These are phyloP conservation scores for Populus hybrid DNA, from an alignment of 441 rosid genomes.

Conservation along the genomic window DNA sequence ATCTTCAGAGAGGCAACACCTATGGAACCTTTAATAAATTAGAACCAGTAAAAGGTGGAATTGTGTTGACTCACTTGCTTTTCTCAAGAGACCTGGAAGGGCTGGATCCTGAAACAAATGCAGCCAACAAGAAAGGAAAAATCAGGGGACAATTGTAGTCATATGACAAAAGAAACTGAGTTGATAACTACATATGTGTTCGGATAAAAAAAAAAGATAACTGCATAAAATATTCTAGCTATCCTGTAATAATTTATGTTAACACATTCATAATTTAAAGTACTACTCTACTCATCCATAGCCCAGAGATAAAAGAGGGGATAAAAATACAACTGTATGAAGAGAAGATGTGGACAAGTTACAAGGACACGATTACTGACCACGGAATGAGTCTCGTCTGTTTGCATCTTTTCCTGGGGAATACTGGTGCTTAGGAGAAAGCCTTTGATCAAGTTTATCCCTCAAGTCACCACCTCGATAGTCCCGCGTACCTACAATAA, in stretches of 20 bases:
- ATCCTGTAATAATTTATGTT: not conserved
- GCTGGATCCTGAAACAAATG: slow-evolving; percentile 59
- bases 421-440: slow-evolving; percentile 56
- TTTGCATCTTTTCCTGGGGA: slow-evolving; percentile 58
- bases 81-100: slow-evolving; percentile 51
- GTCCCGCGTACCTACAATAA: slow-evolving; percentile 55
- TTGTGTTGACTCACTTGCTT: slow-evolving; percentile 39
- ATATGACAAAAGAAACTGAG: slow-evolving; percentile 7
- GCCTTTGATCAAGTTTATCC: slow-evolving; percentile 71
- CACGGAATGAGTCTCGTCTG: slow-evolving; percentile 35
- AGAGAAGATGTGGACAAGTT: not conserved
- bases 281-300: not conserved
- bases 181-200: not conserved
- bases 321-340: not conserved
- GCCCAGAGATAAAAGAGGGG: not conserved
- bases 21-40: not conserved
- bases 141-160: slow-evolving; percentile 1
- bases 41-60: not conserved
- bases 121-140: slow-evolving; percentile 15
- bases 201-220: not conserved
- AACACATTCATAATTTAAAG: not conserved
- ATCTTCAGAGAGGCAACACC: not conserved
- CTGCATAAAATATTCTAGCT: not conserved
- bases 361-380: slow-evolving; percentile 36
- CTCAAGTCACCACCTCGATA: slow-evolving; percentile 69